Conservation (phyloP, 305 asterid species). For the Fraxinus baroniana region DNA sequence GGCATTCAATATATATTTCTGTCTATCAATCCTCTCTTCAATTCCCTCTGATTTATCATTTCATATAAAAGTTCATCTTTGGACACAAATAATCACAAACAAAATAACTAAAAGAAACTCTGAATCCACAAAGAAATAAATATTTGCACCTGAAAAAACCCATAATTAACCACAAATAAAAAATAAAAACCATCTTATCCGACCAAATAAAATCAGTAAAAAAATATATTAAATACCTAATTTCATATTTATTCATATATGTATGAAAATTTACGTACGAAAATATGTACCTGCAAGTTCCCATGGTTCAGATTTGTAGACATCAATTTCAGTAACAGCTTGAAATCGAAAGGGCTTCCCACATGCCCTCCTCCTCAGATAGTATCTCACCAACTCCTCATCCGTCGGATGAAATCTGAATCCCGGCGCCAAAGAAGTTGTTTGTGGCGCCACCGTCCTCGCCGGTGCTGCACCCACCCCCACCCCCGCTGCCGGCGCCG, state of each 20-base stretch:
- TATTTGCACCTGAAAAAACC: neutral
- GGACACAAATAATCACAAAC: neutral
- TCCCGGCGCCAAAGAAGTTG: conserved; percentile 72
- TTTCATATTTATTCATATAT: neutral
- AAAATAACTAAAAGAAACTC: neutral
- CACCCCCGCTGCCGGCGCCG: no score
- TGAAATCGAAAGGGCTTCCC: conserved; percentile 61
- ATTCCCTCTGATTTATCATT: neutral
- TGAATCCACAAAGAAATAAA: neutral
- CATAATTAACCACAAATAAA: neutral
- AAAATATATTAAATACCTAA: conserved; percentile 3
- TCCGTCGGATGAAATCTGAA: conserved; percentile 86
- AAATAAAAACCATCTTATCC: neutral
- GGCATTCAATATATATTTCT: neutral
- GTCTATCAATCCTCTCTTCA: neutral
- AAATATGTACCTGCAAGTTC: conserved; percentile 40
- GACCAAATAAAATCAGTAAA: neutral
- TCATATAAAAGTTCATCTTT: neutral
- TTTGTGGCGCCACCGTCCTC: conserved; percentile 40
- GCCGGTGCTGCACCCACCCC: neutral
- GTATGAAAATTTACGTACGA: neutral
- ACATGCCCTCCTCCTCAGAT: conserved; percentile 67
- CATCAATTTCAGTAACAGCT: conserved; percentile 58
- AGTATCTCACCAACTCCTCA: conserved; percentile 71
- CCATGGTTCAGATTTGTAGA: conserved; percentile 55